These are phyloP conservation scores for Carallia pectinifolia DNA, from an alignment of 345 rosid species.

Conservation along the genomic window DNA sequence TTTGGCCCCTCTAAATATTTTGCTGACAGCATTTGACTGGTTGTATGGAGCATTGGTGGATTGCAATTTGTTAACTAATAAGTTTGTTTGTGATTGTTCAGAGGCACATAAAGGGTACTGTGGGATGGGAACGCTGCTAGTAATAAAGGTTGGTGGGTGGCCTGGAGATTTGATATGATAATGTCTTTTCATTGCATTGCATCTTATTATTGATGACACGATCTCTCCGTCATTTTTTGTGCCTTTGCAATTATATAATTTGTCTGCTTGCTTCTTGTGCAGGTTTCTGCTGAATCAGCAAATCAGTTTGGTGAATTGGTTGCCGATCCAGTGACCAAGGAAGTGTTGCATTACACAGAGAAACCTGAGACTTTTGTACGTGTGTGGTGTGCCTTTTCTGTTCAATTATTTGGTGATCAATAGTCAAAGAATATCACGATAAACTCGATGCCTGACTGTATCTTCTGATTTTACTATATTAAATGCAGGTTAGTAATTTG, in stretches of 20 bases:
- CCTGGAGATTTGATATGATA: neutral
- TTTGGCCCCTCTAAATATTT: neutral
- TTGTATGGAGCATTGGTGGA: neutral
- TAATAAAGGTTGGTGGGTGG: constrained; percentile 56
- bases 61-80: neutral
- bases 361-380: constrained; percentile 90
- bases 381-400: neutral
- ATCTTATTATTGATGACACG: neutral
- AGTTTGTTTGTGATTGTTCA: constrained; percentile 23
- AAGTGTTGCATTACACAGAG: constrained; percentile 81
- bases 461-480: constrained; percentile 12
- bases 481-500: constrained; percentile 73
- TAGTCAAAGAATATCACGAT: too few species aligned
- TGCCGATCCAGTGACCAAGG: constrained; percentile 73
- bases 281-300: constrained; percentile 94
- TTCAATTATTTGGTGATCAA: too few species aligned
- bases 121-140: constrained; percentile 81
- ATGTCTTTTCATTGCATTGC: constrained; percentile 7
- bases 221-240: too few species aligned
- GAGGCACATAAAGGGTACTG: constrained; percentile 68
- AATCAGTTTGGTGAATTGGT: constrained; percentile 78
- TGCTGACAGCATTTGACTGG: neutral
- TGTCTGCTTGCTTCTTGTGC: neutral
- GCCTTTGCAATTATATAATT: neutral
- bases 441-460: neutral